Evolutionary conservation across 129 eudicot genomes (phyloP).

Genomic region (Tagetes erecta): DNA sequence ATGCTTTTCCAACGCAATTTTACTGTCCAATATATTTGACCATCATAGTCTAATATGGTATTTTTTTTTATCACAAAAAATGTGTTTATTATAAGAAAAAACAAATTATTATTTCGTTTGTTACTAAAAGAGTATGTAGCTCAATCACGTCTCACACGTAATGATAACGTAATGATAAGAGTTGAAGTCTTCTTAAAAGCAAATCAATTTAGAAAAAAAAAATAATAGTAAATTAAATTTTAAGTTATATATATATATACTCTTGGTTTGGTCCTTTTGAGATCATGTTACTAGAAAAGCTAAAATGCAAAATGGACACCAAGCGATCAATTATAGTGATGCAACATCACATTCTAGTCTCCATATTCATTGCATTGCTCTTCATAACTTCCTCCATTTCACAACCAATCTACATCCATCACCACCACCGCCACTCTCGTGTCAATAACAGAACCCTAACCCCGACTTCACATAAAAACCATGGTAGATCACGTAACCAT

Average conservation of each 20-base stretch:
- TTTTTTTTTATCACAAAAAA: no score
- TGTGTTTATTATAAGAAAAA: no score
- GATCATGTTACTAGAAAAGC: background rate
- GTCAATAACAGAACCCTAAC: constrained; percentile 19
- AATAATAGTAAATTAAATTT: background rate
- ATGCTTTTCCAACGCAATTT: constrained; percentile 26
- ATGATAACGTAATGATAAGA: no score
- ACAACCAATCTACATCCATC: constrained; percentile 27
- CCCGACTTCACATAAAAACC: constrained; percentile 12
- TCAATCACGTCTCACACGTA: background rate
- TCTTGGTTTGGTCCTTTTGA: background rate
- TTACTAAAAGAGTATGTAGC: background rate
- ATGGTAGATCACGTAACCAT: constrained; percentile 17
- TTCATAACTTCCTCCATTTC: constrained; percentile 33
- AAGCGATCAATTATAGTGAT: constrained; percentile 13
- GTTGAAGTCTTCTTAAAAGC: no score
- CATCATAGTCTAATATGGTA: background rate
- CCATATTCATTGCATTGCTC: constrained; percentile 34
- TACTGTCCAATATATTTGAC: constrained; percentile 15
- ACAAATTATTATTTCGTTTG: background rate
- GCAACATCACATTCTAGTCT: constrained; percentile 23
- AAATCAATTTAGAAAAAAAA: no score
- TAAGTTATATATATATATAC: constrained; percentile 27
- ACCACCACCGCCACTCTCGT: background rate
- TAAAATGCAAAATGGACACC: background rate